phyloP scores from a whole-genome alignment of 345 rosid genomes.

The Punica granatum region DNA sequence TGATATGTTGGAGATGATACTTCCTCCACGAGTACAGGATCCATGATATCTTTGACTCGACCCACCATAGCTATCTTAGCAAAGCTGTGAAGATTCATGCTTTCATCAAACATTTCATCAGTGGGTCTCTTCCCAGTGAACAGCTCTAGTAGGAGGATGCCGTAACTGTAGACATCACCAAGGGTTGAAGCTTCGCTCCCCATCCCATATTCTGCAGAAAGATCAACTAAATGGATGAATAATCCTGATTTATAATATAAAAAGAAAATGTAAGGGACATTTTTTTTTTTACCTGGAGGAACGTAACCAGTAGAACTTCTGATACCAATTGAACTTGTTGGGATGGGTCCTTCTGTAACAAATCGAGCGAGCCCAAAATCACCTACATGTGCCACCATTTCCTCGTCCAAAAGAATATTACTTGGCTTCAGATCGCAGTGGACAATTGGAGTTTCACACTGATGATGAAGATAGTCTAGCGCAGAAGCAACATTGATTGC shows the following conservation, averaged over 20 bases:
- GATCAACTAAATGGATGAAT: neutral
- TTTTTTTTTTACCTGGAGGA: conserved; percentile 35
- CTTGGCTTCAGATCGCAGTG: conserved; percentile 36
- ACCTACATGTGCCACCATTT: conserved; percentile 31
- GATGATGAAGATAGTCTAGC: conserved; percentile 30
- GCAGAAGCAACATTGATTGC: conserved; percentile 28
- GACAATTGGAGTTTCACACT: conserved; percentile 17
- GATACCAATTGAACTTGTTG: conserved; percentile 25
- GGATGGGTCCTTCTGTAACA: conserved; percentile 4
- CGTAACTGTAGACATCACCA: conserved; percentile 29
- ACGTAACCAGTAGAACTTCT: conserved; percentile 39
- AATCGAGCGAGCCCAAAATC: conserved; percentile 41
- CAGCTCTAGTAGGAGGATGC: conserved; percentile 23
- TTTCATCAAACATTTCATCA: conserved; percentile 15
- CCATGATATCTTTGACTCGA: conserved; percentile 5
- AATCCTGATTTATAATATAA: neutral
- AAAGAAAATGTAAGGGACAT: conserved; percentile 3
- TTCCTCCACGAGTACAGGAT: conserved; percentile 14
- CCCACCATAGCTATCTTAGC: conserved; percentile 12
- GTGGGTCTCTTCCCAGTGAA: conserved; percentile 22
- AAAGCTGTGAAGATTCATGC: conserved; percentile 16
- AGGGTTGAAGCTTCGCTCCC: conserved; percentile 15
- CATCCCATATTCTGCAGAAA: conserved; percentile 25
- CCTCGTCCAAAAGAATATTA: conserved; percentile 23
- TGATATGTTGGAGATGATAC: neutral